A percentile compares a stretch with the other conserved stretches of the same genome.
These are phyloP conservation scores for Cladosporium sp. DNA, from an alignment of 2,329 filamentous ascomycete genomes.

Conservation along the genomic window DNA sequence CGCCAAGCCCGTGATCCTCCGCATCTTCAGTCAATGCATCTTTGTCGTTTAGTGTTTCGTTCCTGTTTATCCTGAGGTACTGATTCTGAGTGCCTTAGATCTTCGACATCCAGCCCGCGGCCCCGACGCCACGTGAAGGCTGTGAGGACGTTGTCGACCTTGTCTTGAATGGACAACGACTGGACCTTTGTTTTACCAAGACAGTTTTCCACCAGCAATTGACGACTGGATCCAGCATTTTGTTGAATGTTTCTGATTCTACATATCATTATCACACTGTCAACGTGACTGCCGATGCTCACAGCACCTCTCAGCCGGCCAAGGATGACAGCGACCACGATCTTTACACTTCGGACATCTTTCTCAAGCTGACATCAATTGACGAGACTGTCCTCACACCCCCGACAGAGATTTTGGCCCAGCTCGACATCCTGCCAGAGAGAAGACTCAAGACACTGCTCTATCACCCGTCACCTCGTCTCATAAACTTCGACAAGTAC, in stretches of 20 bases:
- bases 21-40: background rate
- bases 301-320: background rate
- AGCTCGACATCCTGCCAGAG: constrained; percentile 1
- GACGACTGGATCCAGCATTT: background rate
- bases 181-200: constrained; percentile 8
- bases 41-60: background rate
- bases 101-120: constrained; percentile 8
- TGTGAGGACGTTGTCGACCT: constrained; percentile 10
- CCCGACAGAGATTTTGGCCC: constrained; percentile 2
- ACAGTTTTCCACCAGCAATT: background rate
- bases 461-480: constrained; percentile 1
- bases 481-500: constrained; percentile 5
- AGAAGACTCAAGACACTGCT: background rate
- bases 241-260: constrained; percentile 6
- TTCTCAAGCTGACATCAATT: background rate
- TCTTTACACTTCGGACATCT: background rate
- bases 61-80: constrained; percentile 2
- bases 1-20: constrained; percentile 9
- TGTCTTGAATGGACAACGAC: constrained; percentile 8
- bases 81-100: constrained; percentile 9
- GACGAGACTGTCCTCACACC: constrained; percentile 3
- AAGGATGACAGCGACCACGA: background rate
- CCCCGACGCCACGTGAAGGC: background rate
- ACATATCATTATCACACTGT: background rate
- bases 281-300: constrained; percentile 5